Percentiles rank a stretch among this genome's conserved stretches.
Evolutionary conservation across 2,329 filamentous ascomycete genomes (phyloP).

Genomic region (Elsinoe australis): DNA sequence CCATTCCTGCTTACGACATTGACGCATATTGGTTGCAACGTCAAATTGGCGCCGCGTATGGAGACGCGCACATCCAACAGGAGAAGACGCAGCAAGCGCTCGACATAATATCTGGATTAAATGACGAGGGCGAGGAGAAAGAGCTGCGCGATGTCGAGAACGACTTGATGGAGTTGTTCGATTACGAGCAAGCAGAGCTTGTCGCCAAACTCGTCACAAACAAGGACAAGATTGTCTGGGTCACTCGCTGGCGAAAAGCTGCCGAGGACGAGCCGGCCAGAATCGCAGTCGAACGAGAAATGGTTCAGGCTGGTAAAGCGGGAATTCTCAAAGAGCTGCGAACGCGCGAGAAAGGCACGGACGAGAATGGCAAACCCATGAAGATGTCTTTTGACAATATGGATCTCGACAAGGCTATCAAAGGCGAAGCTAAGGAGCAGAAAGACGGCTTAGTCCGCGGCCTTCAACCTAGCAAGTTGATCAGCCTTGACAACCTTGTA

Average conservation of each 20-base stretch:
- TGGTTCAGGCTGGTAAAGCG: slow-evolving; percentile 79
- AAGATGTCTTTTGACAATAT: slow-evolving; percentile 79
- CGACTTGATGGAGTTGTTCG: slow-evolving; percentile 95
- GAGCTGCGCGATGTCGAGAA: slow-evolving; percentile 91
- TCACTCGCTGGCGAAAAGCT: slow-evolving; percentile 75
- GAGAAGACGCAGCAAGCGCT: slow-evolving; percentile 84
- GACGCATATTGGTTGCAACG: slow-evolving; percentile 97
- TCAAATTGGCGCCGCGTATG: slow-evolving; percentile 79
- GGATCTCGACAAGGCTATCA: slow-evolving; percentile 58
- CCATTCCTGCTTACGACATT: slow-evolving; percentile 77
- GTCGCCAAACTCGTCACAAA: slow-evolving; percentile 88
- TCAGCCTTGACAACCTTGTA: slow-evolving; percentile 91
- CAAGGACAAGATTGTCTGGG: slow-evolving; percentile 90
- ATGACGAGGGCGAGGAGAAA: slow-evolving; percentile 70
- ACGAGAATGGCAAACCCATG: slow-evolving; percentile 53
- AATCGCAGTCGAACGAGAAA: slow-evolving; percentile 75
- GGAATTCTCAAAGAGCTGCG: slow-evolving; percentile 82
- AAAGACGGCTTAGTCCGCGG: slow-evolving; percentile 71
- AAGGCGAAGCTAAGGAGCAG: slow-evolving; percentile 37
- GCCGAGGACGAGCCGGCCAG: slow-evolving; percentile 69
- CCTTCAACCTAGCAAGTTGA: slow-evolving; percentile 74
- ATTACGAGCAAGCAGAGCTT: slow-evolving; percentile 90
- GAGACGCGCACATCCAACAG: slow-evolving; percentile 86
- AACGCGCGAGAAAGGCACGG: slow-evolving; percentile 55
- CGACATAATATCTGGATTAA: slow-evolving; percentile 67